Evolutionary conservation across 306 rosid species (phyloP).

Genomic region (Ormosia emarginata): DNA sequence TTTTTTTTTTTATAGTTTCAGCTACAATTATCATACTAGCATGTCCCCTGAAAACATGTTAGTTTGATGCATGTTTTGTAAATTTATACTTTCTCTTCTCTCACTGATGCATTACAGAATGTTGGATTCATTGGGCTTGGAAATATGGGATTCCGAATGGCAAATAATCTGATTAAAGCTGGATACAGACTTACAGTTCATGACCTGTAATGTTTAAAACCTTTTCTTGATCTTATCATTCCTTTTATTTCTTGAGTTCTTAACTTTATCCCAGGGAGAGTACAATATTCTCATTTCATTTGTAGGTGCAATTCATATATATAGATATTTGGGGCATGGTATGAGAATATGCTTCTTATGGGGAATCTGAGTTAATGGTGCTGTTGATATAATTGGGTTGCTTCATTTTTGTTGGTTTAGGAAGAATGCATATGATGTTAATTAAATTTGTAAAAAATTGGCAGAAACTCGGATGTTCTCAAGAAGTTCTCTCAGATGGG

Average conservation of each 20-base stretch:
- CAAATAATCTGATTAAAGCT: conserved; percentile 73
- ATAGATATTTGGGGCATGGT: conserved; percentile 5
- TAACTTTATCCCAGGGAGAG: background rate
- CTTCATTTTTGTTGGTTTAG: conserved; percentile 4
- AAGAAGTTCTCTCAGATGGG: conserved; percentile 69
- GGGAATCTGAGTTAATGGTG: background rate
- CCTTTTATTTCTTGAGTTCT: conserved; percentile 2
- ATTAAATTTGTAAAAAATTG: conserved; percentile 7
- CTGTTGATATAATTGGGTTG: background rate
- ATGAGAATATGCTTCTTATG: background rate
- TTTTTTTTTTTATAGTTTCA: background rate
- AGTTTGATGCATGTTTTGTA: conserved; percentile 10
- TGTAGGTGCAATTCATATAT: background rate
- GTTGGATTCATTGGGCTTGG: conserved; percentile 97
- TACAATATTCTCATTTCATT: background rate
- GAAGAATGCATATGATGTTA: background rate
- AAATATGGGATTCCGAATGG: conserved; percentile 97
- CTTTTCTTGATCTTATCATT: conserved; percentile 26
- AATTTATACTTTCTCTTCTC: conserved; percentile 9
- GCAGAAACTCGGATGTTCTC: conserved; percentile 61
- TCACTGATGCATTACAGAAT: conserved; percentile 53
- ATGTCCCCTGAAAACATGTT: background rate
- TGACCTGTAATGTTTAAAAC: conserved; percentile 62
- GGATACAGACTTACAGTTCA: conserved; percentile 77
- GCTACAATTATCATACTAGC: background rate